These are phyloP conservation scores for Botryotinia convoluta DNA, from an alignment of 2,329 filamentous ascomycete species.

Conservation along the genomic window DNA sequence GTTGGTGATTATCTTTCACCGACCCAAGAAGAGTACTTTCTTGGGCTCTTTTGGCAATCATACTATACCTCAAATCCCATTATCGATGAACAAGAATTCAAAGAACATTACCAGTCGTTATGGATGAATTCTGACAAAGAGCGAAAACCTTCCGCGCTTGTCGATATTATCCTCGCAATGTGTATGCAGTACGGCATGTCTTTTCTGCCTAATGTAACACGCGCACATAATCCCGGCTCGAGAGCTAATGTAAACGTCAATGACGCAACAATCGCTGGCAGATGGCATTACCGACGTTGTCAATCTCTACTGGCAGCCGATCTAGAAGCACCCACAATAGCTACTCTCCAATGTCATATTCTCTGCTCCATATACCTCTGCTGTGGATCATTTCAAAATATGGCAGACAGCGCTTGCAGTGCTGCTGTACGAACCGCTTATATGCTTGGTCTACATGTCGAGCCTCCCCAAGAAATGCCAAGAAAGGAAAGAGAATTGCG, in stretches of 20 bases:
- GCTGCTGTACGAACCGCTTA: constrained; percentile 41
- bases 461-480: constrained; percentile 39
- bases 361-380: constrained; percentile 42
- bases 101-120: constrained; percentile 44
- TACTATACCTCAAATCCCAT: constrained; percentile 46
- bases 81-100: constrained; percentile 46
- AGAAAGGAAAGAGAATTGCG: constrained; percentile 40
- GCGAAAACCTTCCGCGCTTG: constrained; percentile 48
- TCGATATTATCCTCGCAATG: constrained; percentile 52
- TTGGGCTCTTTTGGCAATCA: constrained; percentile 49
- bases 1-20: constrained; percentile 38
- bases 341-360: constrained; percentile 44
- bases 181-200: constrained; percentile 49
- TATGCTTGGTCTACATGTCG: constrained; percentile 43
- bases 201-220: constrained; percentile 24
- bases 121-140: constrained; percentile 36
- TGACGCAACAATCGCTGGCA: constrained; percentile 41
- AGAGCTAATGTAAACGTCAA: constrained; percentile 27
- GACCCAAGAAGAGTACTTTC: constrained; percentile 47
- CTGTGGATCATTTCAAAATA: constrained; percentile 42
- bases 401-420: constrained; percentile 39
- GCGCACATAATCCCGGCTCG: constrained; percentile 14
- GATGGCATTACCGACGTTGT: constrained; percentile 43
- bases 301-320: constrained; percentile 41
- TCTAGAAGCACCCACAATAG: constrained; percentile 41